A percentile compares a stretch with the other conserved stretches of the same genome.
These are phyloP conservation scores for Spraguea lophii DNA, from an alignment of 371 early-diverging fungal species.

Conservation along the genomic window DNA sequence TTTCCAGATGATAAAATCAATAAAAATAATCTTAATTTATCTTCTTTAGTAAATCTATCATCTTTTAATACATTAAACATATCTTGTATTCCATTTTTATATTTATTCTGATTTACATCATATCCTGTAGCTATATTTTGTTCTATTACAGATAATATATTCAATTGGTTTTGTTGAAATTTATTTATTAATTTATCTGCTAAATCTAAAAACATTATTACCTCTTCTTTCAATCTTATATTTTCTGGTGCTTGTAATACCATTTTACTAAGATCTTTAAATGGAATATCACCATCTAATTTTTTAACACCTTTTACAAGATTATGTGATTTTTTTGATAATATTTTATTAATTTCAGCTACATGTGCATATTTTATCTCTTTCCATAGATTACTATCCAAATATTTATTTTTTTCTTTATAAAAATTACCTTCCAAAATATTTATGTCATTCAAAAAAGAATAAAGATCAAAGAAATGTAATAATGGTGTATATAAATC, in stretches of 20 bases:
- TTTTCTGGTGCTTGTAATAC: slow-evolving; percentile 44
- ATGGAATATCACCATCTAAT: slow-evolving; percentile 23
- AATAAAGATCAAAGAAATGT: slow-evolving; percentile 43
- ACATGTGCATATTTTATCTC: slow-evolving; percentile 38
- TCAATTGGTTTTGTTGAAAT: slow-evolving; percentile 23
- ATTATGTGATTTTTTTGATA: slow-evolving; percentile 25
- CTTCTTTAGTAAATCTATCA: slow-evolving; percentile 17
- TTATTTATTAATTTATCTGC: slow-evolving; percentile 27
- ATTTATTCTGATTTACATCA: slow-evolving; percentile 23
- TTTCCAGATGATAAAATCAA: slow-evolving; percentile 20
- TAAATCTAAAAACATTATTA: slow-evolving; percentile 26
- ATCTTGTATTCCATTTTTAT: slow-evolving; percentile 9
- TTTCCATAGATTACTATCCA: slow-evolving; percentile 27
- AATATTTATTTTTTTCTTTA: slow-evolving; percentile 4
- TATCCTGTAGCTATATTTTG: slow-evolving; percentile 36
- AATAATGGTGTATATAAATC: slow-evolving; percentile 43
- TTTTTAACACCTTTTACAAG: slow-evolving; percentile 19
- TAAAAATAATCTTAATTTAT: slow-evolving; percentile 35
- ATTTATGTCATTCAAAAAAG: slow-evolving; percentile 23
- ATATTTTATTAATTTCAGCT: slow-evolving; percentile 33
- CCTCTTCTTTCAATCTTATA: slow-evolving; percentile 29
- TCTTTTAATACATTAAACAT: slow-evolving; percentile 21
- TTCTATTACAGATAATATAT: slow-evolving; percentile 27
- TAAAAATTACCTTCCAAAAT: slow-evolving; percentile 6
- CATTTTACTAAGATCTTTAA: slow-evolving; percentile 31